Evolutionary conservation across 2,329 filamentous ascomycete genomes (phyloP), one percentile per base, ranked within the genome.

Genomic region (Fusarium graminum): DNA sequence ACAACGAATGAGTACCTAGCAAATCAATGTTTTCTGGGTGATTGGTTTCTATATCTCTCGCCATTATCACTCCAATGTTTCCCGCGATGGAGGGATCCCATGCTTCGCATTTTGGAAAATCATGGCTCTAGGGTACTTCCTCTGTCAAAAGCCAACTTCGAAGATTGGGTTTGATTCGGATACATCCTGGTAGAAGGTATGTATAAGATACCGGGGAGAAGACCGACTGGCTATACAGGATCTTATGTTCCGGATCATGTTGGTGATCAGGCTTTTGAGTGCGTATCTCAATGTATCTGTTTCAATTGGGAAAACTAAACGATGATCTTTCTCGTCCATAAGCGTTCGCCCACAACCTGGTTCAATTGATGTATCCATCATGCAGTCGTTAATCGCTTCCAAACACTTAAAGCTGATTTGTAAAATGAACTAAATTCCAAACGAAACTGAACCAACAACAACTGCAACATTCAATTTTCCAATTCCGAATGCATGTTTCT

Each of bases 21-120:
- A 22, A 22, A 22, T 6, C 22, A 22, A 22, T 4, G 22, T 4
- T 22, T 22, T 22, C 22, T 22, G 22, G 22, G 22, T 22, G 22
- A 22, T 22, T 22, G 22, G 22, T 22, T 22, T 22, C 22, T 22
- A 4, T 22, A 4, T 22, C 22, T 22, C 22, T 6, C 22, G 6
- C 22, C 22, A 22, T 22, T 22, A 6, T 29, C 9, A 17, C 29
- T 13, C 14, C 9, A 28, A 13, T 7, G 14, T 22, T 38, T 71
- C 39, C 77, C 73, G 42, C 80, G 79, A 62, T 85, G 83, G 26
- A 84, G 70, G n/a, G 85, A 51, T 13, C 83, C 78, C n/a, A 77
- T 78, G 11, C 83, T 83, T 68, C 81, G 83, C 4, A 63, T 70
- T 19, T 74, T 75, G 65, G 78, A 81, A 53, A 81, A 80, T 56